Evolutionary conservation across 352 stramenopile genomes (phyloP).

Genomic region (Phytophthora parvispora): DNA sequence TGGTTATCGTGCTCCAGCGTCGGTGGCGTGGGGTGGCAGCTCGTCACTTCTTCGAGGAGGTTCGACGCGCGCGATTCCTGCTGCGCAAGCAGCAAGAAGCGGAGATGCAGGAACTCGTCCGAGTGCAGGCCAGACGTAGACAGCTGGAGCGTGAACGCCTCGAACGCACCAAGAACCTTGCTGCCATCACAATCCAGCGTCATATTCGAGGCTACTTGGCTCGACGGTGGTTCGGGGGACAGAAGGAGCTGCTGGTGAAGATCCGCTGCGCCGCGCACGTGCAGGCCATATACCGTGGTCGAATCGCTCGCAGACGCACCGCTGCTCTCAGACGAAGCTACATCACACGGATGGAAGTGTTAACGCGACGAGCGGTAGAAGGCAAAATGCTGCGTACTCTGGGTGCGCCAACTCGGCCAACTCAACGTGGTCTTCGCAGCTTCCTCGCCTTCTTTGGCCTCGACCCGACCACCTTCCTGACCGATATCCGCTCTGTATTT

Average conservation of each 20-base stretch:
- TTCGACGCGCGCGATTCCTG: slow-evolving; percentile 66
- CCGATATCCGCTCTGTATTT: slow-evolving; percentile 68
- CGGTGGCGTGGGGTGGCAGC: slow-evolving; percentile 79
- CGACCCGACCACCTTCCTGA: slow-evolving; percentile 81
- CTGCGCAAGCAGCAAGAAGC: slow-evolving; percentile 74
- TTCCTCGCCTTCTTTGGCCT: slow-evolving; percentile 86
- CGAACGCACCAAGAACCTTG: slow-evolving; percentile 53
- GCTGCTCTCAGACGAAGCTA: slow-evolving; percentile 78
- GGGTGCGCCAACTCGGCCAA: slow-evolving; percentile 64
- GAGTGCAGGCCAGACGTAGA: slow-evolving; percentile 54
- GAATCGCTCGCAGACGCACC: slow-evolving; percentile 70
- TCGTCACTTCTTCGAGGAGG: slow-evolving; percentile 66
- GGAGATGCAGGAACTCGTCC: slow-evolving; percentile 75
- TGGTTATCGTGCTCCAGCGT: slow-evolving; percentile 75
- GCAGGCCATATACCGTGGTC: slow-evolving; percentile 78
- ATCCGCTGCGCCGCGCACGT: slow-evolving; percentile 62
- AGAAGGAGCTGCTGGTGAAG: slow-evolving; percentile 62
- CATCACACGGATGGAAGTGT: slow-evolving; percentile 82
- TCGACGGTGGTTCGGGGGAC: slow-evolving; percentile 60
- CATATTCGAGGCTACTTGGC: slow-evolving; percentile 69
- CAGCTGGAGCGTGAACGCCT: slow-evolving; percentile 61
- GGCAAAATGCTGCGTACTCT: slow-evolving; percentile 68
- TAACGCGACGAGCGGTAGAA: slow-evolving; percentile 68
- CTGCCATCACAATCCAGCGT: slow-evolving; percentile 78
- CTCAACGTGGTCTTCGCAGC: slow-evolving; percentile 65